Evolutionary conservation across 108 stramenopile species (phyloP), one percentile per base, ranked within the genome.

Genomic region (Nitzschia sp.): DNA sequence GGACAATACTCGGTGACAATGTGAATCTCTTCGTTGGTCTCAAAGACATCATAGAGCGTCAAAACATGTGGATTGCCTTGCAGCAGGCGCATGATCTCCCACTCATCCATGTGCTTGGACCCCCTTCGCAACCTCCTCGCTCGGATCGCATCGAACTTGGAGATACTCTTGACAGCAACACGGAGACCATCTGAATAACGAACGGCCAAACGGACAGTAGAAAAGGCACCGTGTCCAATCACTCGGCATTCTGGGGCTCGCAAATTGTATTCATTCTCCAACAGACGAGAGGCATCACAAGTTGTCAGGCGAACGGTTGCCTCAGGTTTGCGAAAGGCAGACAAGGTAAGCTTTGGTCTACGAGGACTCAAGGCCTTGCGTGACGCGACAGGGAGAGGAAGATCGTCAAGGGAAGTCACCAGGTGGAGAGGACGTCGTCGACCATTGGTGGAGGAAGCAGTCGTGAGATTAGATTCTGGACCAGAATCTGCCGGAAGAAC

Each of bases 101-200:
- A 89, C 51, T 93, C 92, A 26, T 92, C 88, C 61, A 93, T 66
- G 61, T 41, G 37, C 21, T 58, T 15, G 21, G 57, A 44, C 20
- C 64, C 41, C 29, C 73, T 37, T 38, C 81, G 70, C 21, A 82
- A 64, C 38, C 83, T 69, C 63, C 83, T 82, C 22, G 89, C 70
- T 63, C 90, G 72, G n/a, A 94, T 58, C 7, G 86, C 87, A 66
- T 91, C 87, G 61, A 87, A 86, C 77, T 95, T 95, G 72, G 87
- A 80, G 55, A 95, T 84, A 25, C 80, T 89, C 57, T 95, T 95
- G 59, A 95, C 82, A 15, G 93, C 93, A 56, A 94, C 88, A 29
- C 75, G 70, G 10, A 26, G 50, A 9, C 77, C 79, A 44, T 86
- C 78, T 2, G 62, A 52, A 0, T 69, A 69, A 29, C 83, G 84